Conservation (phyloP, 2,329 filamentous ascomycete species). For the Sordariomycetes sp. region DNA sequence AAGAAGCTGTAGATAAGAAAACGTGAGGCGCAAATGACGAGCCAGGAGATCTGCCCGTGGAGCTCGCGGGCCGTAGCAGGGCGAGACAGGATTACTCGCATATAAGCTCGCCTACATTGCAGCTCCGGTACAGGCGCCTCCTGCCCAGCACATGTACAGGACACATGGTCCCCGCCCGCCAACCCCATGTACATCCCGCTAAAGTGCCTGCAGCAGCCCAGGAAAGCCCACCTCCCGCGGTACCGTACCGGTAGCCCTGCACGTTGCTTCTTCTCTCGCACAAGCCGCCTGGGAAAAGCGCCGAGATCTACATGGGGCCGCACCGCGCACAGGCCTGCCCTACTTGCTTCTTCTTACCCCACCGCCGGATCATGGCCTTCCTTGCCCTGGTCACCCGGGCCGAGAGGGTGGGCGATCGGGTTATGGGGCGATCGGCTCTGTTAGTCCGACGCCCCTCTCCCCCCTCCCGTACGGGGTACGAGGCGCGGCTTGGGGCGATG, state of each 20-base stretch:
- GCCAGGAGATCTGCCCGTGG: no score
- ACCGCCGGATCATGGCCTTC: no score
- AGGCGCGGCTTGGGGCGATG: not conserved
- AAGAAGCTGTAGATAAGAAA: no score
- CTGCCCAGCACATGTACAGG: no score
- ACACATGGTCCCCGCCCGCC: no score
- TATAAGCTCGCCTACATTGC: no score
- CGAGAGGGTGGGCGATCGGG: not conserved
- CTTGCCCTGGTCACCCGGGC: not conserved
- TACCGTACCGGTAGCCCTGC: not conserved
- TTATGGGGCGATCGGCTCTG: not conserved
- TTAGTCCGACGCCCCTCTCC: not conserved
- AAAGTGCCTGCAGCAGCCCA: no score
- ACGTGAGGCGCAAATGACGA: no score
- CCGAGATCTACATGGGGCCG: not conserved
- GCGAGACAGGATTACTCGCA: no score
- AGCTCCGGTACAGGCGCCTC: no score
- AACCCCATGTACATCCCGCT: not conserved
- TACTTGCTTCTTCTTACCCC: not conserved
- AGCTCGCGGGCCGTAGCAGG: no score
- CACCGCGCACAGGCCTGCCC: not conserved
- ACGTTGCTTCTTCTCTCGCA: not conserved
- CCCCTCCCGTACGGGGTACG: not conserved
- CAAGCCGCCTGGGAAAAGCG: not conserved
- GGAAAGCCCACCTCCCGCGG: not conserved